Conservation (phyloP, 129 eudicot genomes). For the Kitagawia praeruptora region DNA sequence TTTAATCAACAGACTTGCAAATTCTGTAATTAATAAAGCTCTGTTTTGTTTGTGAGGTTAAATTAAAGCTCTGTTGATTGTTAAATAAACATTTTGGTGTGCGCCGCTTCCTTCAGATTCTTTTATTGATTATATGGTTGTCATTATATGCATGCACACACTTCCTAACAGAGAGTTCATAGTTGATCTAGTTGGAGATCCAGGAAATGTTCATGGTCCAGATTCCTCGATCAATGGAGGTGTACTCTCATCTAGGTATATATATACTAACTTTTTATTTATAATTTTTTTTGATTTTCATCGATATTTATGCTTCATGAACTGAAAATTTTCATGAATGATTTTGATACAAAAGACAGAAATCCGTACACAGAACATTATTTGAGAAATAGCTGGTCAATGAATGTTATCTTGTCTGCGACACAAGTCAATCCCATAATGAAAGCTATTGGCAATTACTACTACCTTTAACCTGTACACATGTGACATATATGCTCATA, state of each 20-base stretch:
- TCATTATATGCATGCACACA: not conserved
- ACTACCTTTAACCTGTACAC: not conserved
- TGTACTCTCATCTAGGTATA: conserved; percentile 42
- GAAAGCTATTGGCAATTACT: not conserved
- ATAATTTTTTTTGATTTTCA: not conserved
- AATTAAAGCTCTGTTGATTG: too few species aligned
- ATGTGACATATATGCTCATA: not conserved
- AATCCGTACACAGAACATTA: not conserved
- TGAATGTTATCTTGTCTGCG: not conserved
- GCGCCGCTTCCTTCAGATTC: too few species aligned
- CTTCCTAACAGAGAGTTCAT: conserved; percentile 72
- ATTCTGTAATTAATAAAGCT: too few species aligned
- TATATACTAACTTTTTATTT: not conserved
- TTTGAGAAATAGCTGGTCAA: not conserved
- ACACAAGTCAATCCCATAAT: not conserved
- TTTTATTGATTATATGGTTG: not conserved
- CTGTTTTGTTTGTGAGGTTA: too few species aligned
- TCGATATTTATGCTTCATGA: not conserved
- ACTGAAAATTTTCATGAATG: not conserved
- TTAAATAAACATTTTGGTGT: too few species aligned
- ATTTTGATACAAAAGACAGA: not conserved
- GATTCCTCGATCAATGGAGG: conserved; percentile 81
- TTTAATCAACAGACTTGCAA: too few species aligned
- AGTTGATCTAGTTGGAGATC: conserved; percentile 81
- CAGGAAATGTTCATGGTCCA: conserved; percentile 67